Conservation (phyloP, 2,329 filamentous ascomycete genomes). For the Didymella keratinophila region DNA sequence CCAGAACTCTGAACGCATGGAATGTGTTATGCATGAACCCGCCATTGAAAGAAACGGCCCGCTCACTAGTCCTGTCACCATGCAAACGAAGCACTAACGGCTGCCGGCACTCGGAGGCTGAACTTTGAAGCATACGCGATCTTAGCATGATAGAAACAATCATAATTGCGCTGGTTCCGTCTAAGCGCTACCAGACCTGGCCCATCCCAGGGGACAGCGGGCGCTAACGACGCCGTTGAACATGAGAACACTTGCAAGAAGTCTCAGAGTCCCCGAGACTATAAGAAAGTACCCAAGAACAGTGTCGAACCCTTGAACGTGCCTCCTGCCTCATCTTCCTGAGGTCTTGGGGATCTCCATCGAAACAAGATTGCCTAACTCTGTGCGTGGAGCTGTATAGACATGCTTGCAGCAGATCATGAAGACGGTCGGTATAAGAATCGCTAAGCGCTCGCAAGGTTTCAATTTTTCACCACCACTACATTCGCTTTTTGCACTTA, state of each 20-base stretch:
- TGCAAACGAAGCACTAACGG: constrained; percentile 3
- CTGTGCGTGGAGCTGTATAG: background rate
- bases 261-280: constrained; percentile 10
- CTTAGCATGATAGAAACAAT: constrained; percentile 3
- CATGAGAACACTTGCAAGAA: constrained; percentile 1
- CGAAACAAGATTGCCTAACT: constrained; percentile 5
- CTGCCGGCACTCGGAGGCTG: constrained; percentile 7
- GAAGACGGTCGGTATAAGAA: constrained; percentile 9
- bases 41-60: constrained; percentile 4
- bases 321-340: constrained; percentile 10
- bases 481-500: constrained; percentile 15
- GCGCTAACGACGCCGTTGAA: constrained; percentile 2
- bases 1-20: background rate
- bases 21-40: background rate
- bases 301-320: constrained; percentile 1
- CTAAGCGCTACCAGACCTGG: constrained; percentile 5
- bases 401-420: constrained; percentile 5
- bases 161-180: background rate
- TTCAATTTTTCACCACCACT: constrained; percentile 2
- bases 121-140: background rate
- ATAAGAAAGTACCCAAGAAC: background rate
- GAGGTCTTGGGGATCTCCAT: background rate
- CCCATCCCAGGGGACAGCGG: background rate
- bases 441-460: background rate
- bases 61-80: background rate